Base-by-base conservation (phyloP, 1,139 yeast genomes). In the Magnusiomyces fungicola region DNA sequence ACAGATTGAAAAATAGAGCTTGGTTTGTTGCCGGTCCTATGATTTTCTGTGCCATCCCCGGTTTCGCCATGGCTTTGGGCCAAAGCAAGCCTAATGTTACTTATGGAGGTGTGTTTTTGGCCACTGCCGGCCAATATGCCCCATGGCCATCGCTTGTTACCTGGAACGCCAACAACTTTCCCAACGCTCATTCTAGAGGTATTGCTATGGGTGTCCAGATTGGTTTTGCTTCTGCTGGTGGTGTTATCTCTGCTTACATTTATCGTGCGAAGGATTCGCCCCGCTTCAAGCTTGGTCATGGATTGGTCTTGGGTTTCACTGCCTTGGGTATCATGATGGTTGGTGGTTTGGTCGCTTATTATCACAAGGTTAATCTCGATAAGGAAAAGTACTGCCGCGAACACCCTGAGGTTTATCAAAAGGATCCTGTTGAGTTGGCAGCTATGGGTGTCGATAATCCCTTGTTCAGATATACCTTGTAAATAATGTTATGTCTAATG, bases 161-260 rank as follows among this genome's bases (percentile, higher is more conserved):
- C 12, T 48, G 50, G 50, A 48, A 48, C 36, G 39, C 50, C 19
- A 48, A 48, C 42, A 44, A 43, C 33, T 40, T 25, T 18, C 47
- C 50, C 27, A 48, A 48, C 33, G 18, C 33, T 3, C 37, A 42
- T 22, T 24, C 47, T 18, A 43, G 50, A 6, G 47, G 50, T 23
- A 48, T 48, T 43, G 47, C 50, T n/a, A 29, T 48, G 43, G 50
- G 50, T 24, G 30, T 48, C 30, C 50, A 48, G 32, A 44, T 48
- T 27, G 50, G 50, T n/a, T 43, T 48, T 34, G 50, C 47, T 2
- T 48, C 50, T 5, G 40, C 39, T 2, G 65, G 74, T 10, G 75
- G 75, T 45, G 68, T 65, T 19, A 59, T 71, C 53, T 67, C 69
- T 25, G 69, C 70, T 19, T 72, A 69, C 53, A 65, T 69, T 27